Conservation (phyloP, 495 filamentous ascomycete genomes). For the Aspergillus nidulans region DNA sequence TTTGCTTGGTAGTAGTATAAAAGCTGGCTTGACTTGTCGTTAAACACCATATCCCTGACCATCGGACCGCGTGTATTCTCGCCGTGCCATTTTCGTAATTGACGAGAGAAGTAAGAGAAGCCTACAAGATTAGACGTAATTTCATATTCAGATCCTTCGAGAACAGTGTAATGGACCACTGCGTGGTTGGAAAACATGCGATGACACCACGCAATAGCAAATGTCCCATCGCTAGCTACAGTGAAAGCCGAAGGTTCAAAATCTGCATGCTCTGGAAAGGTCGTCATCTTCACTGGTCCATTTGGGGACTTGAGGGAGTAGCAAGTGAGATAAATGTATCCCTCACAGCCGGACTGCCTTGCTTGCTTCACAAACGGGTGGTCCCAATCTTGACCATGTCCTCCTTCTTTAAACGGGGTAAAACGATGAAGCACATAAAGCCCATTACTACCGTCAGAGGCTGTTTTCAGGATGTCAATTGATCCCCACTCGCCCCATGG, state of each 20-base stretch:
- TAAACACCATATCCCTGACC: conserved; percentile 31
- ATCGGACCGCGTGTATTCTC: conserved; percentile 16
- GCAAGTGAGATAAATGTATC: conserved; percentile 26
- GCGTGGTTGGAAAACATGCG: conserved; percentile 18
- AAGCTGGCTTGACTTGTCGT: conserved; percentile 35
- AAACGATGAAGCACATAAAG: conserved; percentile 33
- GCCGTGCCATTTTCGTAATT: conserved; percentile 4
- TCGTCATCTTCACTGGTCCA: conserved; percentile 23
- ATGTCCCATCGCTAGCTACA: conserved; percentile 19
- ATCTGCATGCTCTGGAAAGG: conserved; percentile 26
- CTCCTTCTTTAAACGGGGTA: conserved; percentile 23
- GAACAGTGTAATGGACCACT: conserved; percentile 29
- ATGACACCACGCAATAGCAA: conserved; percentile 43
- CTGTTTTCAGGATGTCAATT: conserved; percentile 31
- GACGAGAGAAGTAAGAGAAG: conserved; percentile 14
- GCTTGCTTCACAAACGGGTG: conserved; percentile 40
- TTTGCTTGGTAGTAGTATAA: conserved; percentile 30
- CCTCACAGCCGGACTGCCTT: conserved; percentile 16
- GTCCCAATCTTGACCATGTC: conserved; percentile 16
- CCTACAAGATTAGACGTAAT: conserved; percentile 11
- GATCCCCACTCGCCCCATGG: conserved; percentile 25
- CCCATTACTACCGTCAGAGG: conserved; percentile 19
- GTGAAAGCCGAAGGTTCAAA: conserved; percentile 34
- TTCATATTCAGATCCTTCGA: neutral
- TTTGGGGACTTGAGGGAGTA: conserved; percentile 16